A percentile compares a stretch with the other conserved stretches of the same genome.
These are phyloP conservation scores for Ganoderma boninense DNA, from an alignment of 1,284 basidiomycete genomes.

Conservation along the genomic window DNA sequence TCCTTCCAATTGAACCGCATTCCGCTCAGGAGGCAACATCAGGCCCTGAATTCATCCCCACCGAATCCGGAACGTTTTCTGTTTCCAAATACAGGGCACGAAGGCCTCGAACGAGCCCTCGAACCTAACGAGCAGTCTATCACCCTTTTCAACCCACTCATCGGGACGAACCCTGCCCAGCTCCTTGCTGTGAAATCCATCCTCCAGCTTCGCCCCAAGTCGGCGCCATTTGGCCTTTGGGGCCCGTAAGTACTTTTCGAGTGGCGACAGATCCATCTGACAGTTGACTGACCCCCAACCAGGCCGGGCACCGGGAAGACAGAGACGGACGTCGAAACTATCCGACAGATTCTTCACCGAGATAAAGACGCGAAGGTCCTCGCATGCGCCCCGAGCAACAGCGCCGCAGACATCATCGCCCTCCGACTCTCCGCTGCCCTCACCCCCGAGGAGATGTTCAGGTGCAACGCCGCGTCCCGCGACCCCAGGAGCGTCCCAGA, in stretches of 20 bases:
- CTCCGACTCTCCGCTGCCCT: constrained; percentile 52
- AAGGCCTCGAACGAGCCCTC: constrained; percentile 31
- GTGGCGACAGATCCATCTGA: not conserved
- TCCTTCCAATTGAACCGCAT: constrained; percentile 65
- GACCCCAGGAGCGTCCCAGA: constrained; percentile 52
- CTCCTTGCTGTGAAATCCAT: constrained; percentile 63
- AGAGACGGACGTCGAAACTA: constrained; percentile 70
- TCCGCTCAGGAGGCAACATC: constrained; percentile 62
- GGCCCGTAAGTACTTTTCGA: constrained; percentile 62
- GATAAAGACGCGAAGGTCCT: constrained; percentile 58
- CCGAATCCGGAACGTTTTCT: constrained; percentile 47
- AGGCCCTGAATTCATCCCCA: constrained; percentile 56
- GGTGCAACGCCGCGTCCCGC: constrained; percentile 72
- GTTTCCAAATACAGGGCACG: constrained; percentile 49
- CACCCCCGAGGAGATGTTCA: constrained; percentile 54
- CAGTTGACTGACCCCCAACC: not conserved
- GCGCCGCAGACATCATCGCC: constrained; percentile 69
- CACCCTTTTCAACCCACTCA: constrained; percentile 49
- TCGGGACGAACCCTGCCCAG: constrained; percentile 60
- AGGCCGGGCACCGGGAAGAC: constrained; percentile 78
- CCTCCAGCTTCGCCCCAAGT: constrained; percentile 50
- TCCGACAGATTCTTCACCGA: constrained; percentile 59
- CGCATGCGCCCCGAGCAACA: constrained; percentile 71
- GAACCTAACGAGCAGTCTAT: constrained; percentile 31
- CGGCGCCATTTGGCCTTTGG: constrained; percentile 67